Percentiles rank a stretch among this genome's conserved stretches.
Evolutionary conservation across 768 basidiomycete genomes (phyloP).

Genomic region (Leccinum obscurum): DNA sequence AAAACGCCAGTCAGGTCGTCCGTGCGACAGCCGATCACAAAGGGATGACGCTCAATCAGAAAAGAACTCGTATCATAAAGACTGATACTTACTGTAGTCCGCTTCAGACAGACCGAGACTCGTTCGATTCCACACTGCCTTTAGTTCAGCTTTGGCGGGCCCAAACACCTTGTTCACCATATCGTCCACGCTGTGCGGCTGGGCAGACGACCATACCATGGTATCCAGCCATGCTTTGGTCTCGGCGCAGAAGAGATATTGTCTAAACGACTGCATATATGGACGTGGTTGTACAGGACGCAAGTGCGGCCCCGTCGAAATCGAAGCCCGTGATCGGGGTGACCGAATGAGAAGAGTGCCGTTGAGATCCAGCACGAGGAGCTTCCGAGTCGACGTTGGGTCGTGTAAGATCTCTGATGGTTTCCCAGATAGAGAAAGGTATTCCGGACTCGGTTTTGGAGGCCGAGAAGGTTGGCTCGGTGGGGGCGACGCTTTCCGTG

Average conservation of each 20-base stretch:
- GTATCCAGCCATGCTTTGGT: conserved; percentile 74
- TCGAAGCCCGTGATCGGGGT: conserved; percentile 21
- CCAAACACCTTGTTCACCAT: conserved; percentile 72
- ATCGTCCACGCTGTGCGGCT: conserved; percentile 72
- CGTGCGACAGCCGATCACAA: neutral
- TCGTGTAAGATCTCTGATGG: conserved; percentile 30
- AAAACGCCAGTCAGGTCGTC: conserved; percentile 1
- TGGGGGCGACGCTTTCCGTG: conserved; percentile 7
- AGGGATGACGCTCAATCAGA: conserved; percentile 17
- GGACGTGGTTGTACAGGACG: conserved; percentile 59
- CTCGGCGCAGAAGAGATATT: conserved; percentile 60
- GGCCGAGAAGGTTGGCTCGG: conserved; percentile 2
- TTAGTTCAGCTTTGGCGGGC: conserved; percentile 38
- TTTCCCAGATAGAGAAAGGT: conserved; percentile 35
- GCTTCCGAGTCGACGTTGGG: conserved; percentile 47
- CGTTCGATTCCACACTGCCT: conserved; percentile 79
- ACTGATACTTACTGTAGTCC: conserved; percentile 65
- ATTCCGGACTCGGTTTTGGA: conserved; percentile 34
- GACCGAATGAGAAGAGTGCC: conserved; percentile 71
- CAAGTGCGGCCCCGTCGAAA: conserved; percentile 18
- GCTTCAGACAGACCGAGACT: conserved; percentile 62
- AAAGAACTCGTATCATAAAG: neutral
- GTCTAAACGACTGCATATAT: conserved; percentile 59
- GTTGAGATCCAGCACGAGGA: conserved; percentile 67
- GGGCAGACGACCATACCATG: conserved; percentile 89